Conservation (phyloP, 345 rosid species). For the Sonneratia caseolaris region DNA sequence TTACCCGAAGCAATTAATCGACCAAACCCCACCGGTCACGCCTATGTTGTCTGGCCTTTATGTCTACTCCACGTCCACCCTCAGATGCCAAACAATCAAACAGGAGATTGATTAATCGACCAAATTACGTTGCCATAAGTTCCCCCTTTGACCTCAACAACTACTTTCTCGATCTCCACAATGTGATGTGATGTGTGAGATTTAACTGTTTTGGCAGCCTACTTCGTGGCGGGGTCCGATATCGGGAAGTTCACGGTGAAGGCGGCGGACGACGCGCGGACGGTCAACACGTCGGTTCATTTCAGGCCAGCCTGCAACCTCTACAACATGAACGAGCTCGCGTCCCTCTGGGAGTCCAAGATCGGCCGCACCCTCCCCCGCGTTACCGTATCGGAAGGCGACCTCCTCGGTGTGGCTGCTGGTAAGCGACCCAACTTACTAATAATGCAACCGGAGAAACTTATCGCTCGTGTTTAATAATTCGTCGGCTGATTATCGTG, state of each 20-base stretch:
- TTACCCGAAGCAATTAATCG: too few relatives aligned
- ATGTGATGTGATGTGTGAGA: too few relatives aligned
- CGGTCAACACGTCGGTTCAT: conserved; percentile 51
- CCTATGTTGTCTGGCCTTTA: too few relatives aligned
- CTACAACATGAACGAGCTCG: conserved; percentile 60
- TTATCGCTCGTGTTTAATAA: not conserved
- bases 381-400: conserved; percentile 33
- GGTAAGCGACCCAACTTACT: conserved; percentile 18
- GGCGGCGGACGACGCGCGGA: conserved; percentile 37
- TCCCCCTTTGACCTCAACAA: too few relatives aligned
- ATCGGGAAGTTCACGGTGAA: conserved; percentile 68
- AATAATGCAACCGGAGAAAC: not conserved
- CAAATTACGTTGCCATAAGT: too few relatives aligned
- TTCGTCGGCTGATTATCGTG: too few relatives aligned
- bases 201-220: conserved; percentile 29
- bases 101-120: too few relatives aligned
- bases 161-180: too few relatives aligned
- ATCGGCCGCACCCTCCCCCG: conserved; percentile 47
- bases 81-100: too few relatives aligned
- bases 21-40: too few relatives aligned
- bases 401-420: conserved; percentile 44
- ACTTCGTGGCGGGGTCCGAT: conserved; percentile 56
- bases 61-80: too few relatives aligned
- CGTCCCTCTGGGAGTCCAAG: conserved; percentile 57
- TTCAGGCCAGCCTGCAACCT: conserved; percentile 44